These are phyloP conservation scores for Metschnikowia drakensbergensis DNA, from an alignment of 805 yeast genomes.

Conservation along the genomic window DNA sequence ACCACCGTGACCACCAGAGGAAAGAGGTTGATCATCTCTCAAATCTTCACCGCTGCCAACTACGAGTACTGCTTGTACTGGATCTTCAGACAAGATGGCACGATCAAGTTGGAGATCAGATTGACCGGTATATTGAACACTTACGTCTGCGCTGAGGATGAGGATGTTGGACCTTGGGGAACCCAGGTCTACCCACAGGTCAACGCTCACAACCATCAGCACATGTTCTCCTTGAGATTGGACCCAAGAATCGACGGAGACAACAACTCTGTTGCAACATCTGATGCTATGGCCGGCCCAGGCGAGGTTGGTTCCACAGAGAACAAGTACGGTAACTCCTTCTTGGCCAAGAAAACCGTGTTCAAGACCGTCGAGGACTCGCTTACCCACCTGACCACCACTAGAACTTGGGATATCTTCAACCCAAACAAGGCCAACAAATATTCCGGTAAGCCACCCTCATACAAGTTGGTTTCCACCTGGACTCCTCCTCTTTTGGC, in stretches of 20 bases:
- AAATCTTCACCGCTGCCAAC: constrained; percentile 83
- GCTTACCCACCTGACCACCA: constrained; percentile 57
- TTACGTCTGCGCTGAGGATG: constrained; percentile 58
- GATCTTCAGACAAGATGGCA: constrained; percentile 80
- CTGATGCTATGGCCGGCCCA: constrained; percentile 61
- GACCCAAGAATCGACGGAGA: constrained; percentile 83
- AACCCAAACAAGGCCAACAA: constrained; percentile 66
- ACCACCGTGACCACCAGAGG: constrained; percentile 76
- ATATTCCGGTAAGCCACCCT: constrained; percentile 70
- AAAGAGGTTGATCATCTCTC: constrained; percentile 67
- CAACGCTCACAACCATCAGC: constrained; percentile 86
- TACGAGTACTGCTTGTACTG: constrained; percentile 83
- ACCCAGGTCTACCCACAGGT: constrained; percentile 75
- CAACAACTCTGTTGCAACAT: constrained; percentile 65
- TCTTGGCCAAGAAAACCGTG: constrained; percentile 59
- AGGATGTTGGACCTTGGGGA: constrained; percentile 73
- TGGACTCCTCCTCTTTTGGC: constrained; percentile 74
- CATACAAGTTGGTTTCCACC: constrained; percentile 72
- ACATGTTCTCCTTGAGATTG: constrained; percentile 69
- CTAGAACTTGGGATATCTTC: constrained; percentile 74
- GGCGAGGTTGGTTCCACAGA: constrained; percentile 60
- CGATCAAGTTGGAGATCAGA: constrained; percentile 73
- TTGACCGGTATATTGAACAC: constrained; percentile 83
- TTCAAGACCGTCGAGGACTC: constrained; percentile 69
- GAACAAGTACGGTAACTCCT: constrained; percentile 76